Percentiles rank a stretch among this genome's conserved stretches.
These are phyloP conservation scores for Annulohypoxylon nitens DNA, from an alignment of 495 filamentous ascomycete species.

Conservation along the genomic window DNA sequence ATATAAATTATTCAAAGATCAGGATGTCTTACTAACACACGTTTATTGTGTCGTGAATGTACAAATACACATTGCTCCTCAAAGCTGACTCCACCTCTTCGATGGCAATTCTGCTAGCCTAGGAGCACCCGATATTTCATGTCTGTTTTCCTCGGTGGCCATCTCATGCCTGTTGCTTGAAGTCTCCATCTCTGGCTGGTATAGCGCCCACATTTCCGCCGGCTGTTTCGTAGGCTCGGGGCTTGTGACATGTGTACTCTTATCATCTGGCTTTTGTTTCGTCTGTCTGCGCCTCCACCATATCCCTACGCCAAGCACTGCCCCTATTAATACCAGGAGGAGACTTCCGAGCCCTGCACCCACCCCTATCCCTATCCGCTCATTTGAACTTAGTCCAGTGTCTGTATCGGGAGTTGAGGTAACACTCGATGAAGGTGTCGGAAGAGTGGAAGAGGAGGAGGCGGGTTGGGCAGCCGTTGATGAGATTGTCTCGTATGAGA, in stretches of 20 bases:
- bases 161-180: slow-evolving; percentile 20
- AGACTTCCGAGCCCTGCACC: background rate
- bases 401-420: background rate
- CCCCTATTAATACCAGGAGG: background rate
- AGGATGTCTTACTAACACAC: background rate
- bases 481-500: background rate
- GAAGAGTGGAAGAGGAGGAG: background rate
- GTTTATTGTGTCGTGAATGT: background rate
- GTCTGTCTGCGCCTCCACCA: background rate
- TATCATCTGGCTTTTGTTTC: background rate
- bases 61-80: background rate
- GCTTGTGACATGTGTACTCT: background rate
- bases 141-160: slow-evolving; percentile 11
- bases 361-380: background rate
- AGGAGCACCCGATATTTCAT: background rate
- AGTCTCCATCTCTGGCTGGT: slow-evolving; percentile 19
- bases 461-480: background rate
- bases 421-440: background rate
- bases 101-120: slow-evolving; percentile 1
- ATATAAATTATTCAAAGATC: background rate
- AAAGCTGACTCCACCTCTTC: background rate
- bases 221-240: background rate
- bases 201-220: slow-evolving; percentile 15
- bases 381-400: background rate
- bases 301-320: background rate